Conservation (phyloP, 345 rosid genomes). For the Citrus trifoliata region DNA sequence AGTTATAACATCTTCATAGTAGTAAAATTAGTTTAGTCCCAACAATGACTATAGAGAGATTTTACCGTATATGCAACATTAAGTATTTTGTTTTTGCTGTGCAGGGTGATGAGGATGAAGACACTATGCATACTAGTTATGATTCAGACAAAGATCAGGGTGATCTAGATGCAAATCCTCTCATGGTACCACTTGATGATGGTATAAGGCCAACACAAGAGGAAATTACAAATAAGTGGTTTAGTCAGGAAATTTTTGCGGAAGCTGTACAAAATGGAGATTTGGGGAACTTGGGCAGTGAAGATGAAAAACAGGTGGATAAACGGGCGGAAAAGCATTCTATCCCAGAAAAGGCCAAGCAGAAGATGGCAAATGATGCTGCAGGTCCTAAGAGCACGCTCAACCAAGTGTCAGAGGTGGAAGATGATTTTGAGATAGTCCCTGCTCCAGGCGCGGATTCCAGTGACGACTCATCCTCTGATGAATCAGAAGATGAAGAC, state of each 20-base stretch:
- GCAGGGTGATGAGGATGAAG: slow-evolving; percentile 58
- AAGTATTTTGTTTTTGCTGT: slow-evolving; percentile 3
- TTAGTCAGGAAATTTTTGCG: slow-evolving; percentile 75
- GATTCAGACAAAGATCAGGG: slow-evolving; percentile 64
- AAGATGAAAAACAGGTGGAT: slow-evolving; percentile 49
- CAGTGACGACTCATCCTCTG: slow-evolving; percentile 73
- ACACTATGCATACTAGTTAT: slow-evolving; percentile 43
- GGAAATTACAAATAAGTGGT: slow-evolving; percentile 82
- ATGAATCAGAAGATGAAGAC: slow-evolving; percentile 60
- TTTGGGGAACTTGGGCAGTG: slow-evolving; percentile 46
- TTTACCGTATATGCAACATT: neutral
- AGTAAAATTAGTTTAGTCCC: too few species aligned
- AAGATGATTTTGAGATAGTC: slow-evolving; percentile 77
- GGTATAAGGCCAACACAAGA: slow-evolving; percentile 57
- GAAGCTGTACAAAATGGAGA: slow-evolving; percentile 80
- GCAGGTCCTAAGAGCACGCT: slow-evolving; percentile 15
- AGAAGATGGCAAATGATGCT: slow-evolving; percentile 27
- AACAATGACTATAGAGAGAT: too few species aligned
- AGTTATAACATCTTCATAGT: too few species aligned
- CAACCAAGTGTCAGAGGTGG: slow-evolving; percentile 29
- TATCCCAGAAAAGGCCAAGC: slow-evolving; percentile 28
- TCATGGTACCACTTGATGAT: slow-evolving; percentile 66
- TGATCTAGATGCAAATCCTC: slow-evolving; percentile 78
- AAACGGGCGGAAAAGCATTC: slow-evolving; percentile 18
- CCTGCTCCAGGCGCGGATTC: slow-evolving; percentile 78